A percentile compares a stretch with the other conserved stretches of the same genome.
Conservation (phyloP, 768 basidiomycete genomes). For the Atractiella rhizophila region DNA sequence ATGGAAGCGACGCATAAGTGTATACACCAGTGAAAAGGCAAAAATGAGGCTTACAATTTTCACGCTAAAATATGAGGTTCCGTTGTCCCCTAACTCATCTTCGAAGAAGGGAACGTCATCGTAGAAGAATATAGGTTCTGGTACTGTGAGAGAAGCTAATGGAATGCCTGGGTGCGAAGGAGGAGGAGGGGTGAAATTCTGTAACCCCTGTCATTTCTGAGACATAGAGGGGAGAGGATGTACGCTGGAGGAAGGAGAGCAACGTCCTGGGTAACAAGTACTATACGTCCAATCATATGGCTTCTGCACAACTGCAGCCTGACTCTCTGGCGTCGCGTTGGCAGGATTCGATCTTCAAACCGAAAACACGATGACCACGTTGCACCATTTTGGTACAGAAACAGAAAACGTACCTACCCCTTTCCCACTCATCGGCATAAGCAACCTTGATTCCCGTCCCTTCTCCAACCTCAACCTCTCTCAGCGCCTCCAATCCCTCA, state of each 20-base stretch:
- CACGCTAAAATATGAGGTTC: conserved; percentile 55
- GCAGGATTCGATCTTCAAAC: background rate
- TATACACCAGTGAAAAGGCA: background rate
- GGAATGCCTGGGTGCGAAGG: conserved; percentile 33
- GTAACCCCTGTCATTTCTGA: background rate
- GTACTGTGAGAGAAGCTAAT: conserved; percentile 50
- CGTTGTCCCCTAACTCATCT: conserved; percentile 92
- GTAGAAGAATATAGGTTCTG: conserved; percentile 90
- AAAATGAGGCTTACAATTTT: conserved; percentile 42
- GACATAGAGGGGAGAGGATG: background rate
- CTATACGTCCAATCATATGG: conserved; percentile 99
- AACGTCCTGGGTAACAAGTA: conserved; percentile 60
- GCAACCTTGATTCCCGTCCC: conserved; percentile 86
- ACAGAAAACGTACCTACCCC: conserved; percentile 33
- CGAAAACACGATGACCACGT: background rate
- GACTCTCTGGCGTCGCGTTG: background rate
- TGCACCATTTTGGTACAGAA: too few species aligned
- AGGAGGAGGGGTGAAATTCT: conserved; percentile 18
- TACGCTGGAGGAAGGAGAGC: too few species aligned
- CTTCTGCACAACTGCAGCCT: conserved; percentile 22
- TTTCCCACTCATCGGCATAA: conserved; percentile 81
- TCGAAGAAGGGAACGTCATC: conserved; percentile 85
- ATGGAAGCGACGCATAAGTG: background rate
- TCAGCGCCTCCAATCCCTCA: conserved; percentile 40
- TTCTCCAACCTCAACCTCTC: conserved; percentile 40